These are phyloP conservation scores for Sicyos baderoa DNA, from an alignment of 306 rosid species.

Conservation along the genomic window DNA sequence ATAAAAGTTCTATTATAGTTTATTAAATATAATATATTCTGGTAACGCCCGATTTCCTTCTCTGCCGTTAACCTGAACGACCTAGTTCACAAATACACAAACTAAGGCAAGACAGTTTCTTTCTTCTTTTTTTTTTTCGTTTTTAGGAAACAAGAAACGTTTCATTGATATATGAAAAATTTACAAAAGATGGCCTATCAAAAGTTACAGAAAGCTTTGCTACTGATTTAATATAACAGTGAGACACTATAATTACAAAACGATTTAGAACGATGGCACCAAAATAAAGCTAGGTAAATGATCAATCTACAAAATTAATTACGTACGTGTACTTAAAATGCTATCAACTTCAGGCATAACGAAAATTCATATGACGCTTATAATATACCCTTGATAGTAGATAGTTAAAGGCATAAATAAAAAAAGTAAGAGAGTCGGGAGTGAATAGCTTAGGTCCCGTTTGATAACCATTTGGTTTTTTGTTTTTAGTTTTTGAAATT, in stretches of 20 bases:
- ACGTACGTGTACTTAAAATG: no score
- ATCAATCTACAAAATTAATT: background rate
- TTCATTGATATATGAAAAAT: no score
- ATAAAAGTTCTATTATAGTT: background rate
- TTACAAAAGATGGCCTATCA: no score
- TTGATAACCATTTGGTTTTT: no score
- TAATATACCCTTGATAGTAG: background rate
- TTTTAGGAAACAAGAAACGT: no score
- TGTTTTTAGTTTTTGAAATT: no score
- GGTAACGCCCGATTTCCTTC: background rate
- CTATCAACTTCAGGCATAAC: background rate
- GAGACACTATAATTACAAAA: no score
- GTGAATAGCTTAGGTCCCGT: background rate
- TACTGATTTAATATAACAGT: no score
- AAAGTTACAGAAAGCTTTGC: no score
- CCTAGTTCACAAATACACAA: background rate
- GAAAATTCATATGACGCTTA: background rate
- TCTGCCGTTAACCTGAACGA: background rate
- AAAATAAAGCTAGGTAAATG: no score
- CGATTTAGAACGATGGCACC: no score
- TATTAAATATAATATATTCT: background rate
- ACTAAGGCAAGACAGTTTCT: background rate
- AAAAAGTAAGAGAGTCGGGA: background rate
- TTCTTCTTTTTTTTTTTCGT: no score
- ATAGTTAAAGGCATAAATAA: background rate